Conservation (phyloP, 208 protist genomes). For the Trypanosomatidae sp. region DNA sequence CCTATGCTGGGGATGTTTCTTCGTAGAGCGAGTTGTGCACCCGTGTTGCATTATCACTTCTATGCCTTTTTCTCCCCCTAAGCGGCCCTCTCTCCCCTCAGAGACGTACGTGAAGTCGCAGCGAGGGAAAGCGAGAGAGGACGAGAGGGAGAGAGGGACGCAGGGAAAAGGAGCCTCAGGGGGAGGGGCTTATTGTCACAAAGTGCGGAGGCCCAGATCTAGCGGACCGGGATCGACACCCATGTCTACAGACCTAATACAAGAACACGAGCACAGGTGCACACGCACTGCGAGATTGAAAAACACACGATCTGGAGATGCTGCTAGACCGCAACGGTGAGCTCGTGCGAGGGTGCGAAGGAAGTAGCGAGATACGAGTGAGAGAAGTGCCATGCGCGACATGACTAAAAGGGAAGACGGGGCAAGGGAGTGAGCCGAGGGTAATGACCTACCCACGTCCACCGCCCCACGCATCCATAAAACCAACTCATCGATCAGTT, state of each 20-base stretch:
- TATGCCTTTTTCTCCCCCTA: background rate
- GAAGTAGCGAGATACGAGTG: background rate
- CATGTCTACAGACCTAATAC: background rate
- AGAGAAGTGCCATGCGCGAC: background rate
- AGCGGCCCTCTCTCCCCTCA: background rate
- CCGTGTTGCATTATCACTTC: conserved; percentile 1
- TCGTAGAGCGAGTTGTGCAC: background rate
- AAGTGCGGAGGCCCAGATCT: background rate
- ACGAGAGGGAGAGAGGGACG: background rate
- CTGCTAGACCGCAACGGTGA: background rate
- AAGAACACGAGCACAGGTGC: background rate
- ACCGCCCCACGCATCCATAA: background rate
- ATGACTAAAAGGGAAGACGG: background rate
- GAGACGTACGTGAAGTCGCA: background rate
- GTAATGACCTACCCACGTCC: background rate
- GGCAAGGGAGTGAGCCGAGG: background rate
- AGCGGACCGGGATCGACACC: background rate
- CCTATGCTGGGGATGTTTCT: background rate
- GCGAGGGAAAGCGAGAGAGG: background rate
- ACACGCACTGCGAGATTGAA: background rate
- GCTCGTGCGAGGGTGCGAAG: background rate
- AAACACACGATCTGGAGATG: background rate
- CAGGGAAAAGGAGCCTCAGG: background rate
- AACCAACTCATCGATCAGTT: background rate
- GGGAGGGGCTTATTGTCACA: background rate